phyloP scores from a whole-genome alignment of 2,329 filamentous ascomycete species.

The Karstenula rhodostoma region DNA sequence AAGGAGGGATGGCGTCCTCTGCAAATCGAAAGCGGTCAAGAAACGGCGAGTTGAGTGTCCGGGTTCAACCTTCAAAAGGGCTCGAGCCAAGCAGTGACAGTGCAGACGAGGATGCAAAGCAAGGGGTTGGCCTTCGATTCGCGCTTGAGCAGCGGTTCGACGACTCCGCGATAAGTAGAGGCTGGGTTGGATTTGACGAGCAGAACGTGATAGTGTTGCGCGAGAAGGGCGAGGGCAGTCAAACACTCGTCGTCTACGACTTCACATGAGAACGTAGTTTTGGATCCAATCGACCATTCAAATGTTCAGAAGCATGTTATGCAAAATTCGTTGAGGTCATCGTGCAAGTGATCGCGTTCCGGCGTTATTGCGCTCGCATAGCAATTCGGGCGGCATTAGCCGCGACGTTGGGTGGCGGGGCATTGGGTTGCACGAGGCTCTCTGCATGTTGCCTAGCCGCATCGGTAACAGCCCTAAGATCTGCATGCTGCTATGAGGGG shows the following conservation, averaged over 20 bases:
- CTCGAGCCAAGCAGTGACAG: conserved; percentile 23
- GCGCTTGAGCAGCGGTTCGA: conserved; percentile 47
- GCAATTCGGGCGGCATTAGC: conserved; percentile 7
- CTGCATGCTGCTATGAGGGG: conserved; percentile 14
- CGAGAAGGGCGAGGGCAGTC: conserved; percentile 71
- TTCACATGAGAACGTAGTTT: conserved; percentile 65
- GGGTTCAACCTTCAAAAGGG: conserved; percentile 55
- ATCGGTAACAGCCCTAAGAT: conserved; percentile 14
- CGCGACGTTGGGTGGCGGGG: conserved; percentile 9
- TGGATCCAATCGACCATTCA: background rate
- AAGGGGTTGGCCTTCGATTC: conserved; percentile 44
- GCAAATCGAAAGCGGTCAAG: conserved; percentile 51
- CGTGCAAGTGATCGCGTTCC: background rate
- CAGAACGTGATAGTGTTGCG: conserved; percentile 89
- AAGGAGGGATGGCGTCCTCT: conserved; percentile 68
- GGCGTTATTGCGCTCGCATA: background rate
- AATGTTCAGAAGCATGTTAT: no score
- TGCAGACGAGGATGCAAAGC: conserved; percentile 33
- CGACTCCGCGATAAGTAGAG: conserved; percentile 56
- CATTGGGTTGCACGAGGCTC: conserved; percentile 19
- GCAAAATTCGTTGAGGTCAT: no score
- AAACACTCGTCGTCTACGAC: conserved; percentile 84
- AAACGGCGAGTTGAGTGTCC: conserved; percentile 62
- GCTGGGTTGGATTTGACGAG: conserved; percentile 88
- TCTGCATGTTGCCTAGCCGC: conserved; percentile 22